These are phyloP conservation scores for Tilletia indica DNA, from an alignment of 1,284 basidiomycete species.

Conservation along the genomic window DNA sequence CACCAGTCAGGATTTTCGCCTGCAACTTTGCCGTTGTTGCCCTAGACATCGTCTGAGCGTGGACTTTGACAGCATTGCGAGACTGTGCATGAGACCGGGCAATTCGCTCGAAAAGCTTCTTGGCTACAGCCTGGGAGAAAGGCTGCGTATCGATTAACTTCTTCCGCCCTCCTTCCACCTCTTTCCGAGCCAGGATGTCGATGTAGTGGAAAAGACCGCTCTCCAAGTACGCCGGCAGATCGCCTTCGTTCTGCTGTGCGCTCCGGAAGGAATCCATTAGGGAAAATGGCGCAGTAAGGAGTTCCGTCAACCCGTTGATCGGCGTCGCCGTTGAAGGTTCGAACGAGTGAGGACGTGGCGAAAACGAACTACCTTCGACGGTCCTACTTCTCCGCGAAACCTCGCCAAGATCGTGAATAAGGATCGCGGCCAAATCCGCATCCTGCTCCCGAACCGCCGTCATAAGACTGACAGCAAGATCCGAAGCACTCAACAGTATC, in stretches of 20 bases:
- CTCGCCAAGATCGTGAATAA: neutral
- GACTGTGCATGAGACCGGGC: too few relatives aligned
- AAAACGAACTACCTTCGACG: neutral
- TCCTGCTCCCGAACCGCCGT: neutral
- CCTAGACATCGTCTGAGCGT: too few relatives aligned
- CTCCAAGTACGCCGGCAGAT: neutral
- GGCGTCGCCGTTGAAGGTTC: too few relatives aligned
- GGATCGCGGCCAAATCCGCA: neutral
- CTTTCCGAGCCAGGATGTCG: neutral
- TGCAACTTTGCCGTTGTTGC: neutral
- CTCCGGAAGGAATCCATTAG: too few relatives aligned
- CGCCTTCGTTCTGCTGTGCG: neutral
- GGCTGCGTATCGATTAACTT: neutral
- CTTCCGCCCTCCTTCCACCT: neutral
- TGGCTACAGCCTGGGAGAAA: neutral
- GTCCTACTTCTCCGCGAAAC: neutral
- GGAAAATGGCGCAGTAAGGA: too few relatives aligned
- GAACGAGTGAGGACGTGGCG: neutral
- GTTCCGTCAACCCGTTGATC: too few relatives aligned
- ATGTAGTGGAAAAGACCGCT: neutral
- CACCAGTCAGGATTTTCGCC: neutral
- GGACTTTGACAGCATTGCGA: too few relatives aligned
- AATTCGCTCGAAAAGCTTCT: neutral
- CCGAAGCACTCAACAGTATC: neutral
- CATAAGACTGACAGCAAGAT: neutral